Evolutionary conservation across 768 basidiomycete species (phyloP).

Genomic region (Wakefieldia striispora): DNA sequence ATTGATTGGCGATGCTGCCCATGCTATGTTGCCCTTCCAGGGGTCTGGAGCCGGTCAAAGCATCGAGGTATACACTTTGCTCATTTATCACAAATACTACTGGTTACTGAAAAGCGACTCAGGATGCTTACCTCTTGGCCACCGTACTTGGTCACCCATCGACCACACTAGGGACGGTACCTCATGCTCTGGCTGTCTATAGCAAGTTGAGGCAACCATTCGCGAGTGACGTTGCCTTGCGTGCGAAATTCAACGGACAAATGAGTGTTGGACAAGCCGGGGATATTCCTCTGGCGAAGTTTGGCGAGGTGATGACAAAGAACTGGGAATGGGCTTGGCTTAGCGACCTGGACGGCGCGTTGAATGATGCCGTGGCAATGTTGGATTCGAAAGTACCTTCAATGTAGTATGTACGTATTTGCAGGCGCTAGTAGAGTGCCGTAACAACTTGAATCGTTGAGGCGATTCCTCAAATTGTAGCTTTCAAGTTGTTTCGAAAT

Average conservation of each 20-base stretch:
- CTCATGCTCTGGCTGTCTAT: slow-evolving; percentile 44
- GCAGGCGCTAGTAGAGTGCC: background rate
- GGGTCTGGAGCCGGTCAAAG: slow-evolving; percentile 45
- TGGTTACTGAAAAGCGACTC: background rate
- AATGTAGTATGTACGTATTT: background rate
- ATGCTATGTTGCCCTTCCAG: slow-evolving; percentile 42
- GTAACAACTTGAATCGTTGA: too few species aligned
- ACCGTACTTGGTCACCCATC: slow-evolving; percentile 43
- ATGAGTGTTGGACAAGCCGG: slow-evolving; percentile 14
- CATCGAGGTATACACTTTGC: slow-evolving; percentile 36
- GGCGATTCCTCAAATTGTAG: too few species aligned
- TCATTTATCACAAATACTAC: background rate
- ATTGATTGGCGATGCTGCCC: slow-evolving; percentile 44
- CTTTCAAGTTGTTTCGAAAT: too few species aligned
- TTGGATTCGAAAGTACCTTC: slow-evolving; percentile 4
- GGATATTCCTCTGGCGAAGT: slow-evolving; percentile 33
- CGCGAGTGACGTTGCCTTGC: slow-evolving; percentile 34
- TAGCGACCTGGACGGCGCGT: slow-evolving; percentile 18
- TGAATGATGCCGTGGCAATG: slow-evolving; percentile 18
- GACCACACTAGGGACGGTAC: slow-evolving; percentile 33
- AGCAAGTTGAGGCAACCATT: slow-evolving; percentile 51
- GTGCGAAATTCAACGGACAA: slow-evolving; percentile 20
- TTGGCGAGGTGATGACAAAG: slow-evolving; percentile 43
- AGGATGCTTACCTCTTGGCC: slow-evolving; percentile 39
- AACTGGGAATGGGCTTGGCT: slow-evolving; percentile 57